Conservation (phyloP, 768 basidiomycete genomes). For the Boletellus sp. region DNA sequence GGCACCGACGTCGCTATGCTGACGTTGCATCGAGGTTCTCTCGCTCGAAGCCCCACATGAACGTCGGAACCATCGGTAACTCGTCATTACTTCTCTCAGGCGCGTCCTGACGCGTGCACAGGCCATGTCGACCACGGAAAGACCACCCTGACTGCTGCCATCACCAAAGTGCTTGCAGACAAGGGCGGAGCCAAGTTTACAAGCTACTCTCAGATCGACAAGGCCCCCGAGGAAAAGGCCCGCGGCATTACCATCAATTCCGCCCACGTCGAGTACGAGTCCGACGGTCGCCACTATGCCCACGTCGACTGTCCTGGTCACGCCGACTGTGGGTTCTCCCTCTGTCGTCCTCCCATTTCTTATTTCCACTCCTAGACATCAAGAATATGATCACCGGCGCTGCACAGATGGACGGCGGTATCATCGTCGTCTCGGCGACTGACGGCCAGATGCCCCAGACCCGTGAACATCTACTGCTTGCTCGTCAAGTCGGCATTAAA, state of each 20-base stretch:
- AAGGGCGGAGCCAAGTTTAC: constrained; percentile 78
- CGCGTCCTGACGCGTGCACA: constrained; percentile 15
- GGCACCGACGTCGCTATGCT: constrained; percentile 61
- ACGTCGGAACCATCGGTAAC: constrained; percentile 88
- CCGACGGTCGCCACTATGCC: constrained; percentile 83
- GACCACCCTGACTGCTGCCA: constrained; percentile 93
- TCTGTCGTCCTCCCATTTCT: constrained; percentile 3
- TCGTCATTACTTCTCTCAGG: neutral
- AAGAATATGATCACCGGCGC: constrained; percentile 99
- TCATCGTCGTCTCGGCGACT: constrained; percentile 95
- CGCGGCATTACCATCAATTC: constrained; percentile 99
- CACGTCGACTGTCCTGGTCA: constrained; percentile 98
- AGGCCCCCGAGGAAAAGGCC: constrained; percentile 98
- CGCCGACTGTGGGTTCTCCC: constrained; percentile 71
- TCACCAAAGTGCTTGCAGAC: constrained; percentile 87
- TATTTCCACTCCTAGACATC: constrained; percentile 54
- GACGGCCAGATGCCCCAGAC: constrained; percentile 99
- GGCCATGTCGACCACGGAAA: constrained; percentile 99
- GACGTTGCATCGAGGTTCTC: constrained; percentile 59
- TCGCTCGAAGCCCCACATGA: constrained; percentile 86
- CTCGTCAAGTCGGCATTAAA: constrained; percentile 97
- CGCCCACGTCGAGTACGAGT: constrained; percentile 98
- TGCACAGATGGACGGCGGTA: constrained; percentile 95
- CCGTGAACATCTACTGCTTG: constrained; percentile 94
- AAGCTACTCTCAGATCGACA: constrained; percentile 97